Evolutionary conservation across 2,329 filamentous ascomycete species (phyloP).

Genomic region (Amesomyces nigricolor): DNA sequence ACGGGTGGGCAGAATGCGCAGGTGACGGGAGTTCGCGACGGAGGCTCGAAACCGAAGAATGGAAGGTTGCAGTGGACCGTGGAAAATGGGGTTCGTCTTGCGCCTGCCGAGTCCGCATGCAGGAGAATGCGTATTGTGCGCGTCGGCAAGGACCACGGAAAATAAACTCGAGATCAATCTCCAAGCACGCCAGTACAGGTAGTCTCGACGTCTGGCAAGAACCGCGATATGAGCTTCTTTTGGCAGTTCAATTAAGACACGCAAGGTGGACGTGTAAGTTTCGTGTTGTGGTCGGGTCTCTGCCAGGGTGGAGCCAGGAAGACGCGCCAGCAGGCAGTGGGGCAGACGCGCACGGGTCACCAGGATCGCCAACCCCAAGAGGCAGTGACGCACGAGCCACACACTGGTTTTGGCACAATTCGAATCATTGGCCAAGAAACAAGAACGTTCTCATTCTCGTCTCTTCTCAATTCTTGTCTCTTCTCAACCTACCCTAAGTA

Average conservation of each 20-base stretch:
- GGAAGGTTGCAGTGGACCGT: conserved; percentile 21
- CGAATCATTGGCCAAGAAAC: too few relatives aligned
- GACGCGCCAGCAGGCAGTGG: conserved; percentile 15
- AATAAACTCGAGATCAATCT: background rate
- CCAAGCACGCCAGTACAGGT: background rate
- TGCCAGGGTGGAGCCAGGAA: conserved; percentile 7
- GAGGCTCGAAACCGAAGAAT: conserved; percentile 6
- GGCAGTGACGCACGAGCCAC: too few relatives aligned
- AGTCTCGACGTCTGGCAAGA: background rate
- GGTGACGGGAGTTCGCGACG: background rate
- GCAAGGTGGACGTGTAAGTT: conserved; percentile 24
- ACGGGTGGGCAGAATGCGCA: conserved; percentile 2
- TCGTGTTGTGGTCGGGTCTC: conserved; percentile 26
- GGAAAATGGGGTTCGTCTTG: conserved; percentile 16
- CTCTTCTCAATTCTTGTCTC: too few relatives aligned
- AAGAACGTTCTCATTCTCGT: too few relatives aligned
- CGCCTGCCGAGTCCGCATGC: conserved; percentile 18
- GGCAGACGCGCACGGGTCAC: background rate
- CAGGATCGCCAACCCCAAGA: too few relatives aligned
- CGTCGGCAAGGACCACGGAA: background rate
- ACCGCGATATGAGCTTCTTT: conserved; percentile 5
- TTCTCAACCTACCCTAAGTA: too few relatives aligned
- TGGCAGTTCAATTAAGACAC: conserved; percentile 23
- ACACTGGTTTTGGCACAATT: too few relatives aligned
- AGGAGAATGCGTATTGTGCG: conserved; percentile 13